Conservation (phyloP, 257 asterid species). For the Lithospermum erythrorhizon region DNA sequence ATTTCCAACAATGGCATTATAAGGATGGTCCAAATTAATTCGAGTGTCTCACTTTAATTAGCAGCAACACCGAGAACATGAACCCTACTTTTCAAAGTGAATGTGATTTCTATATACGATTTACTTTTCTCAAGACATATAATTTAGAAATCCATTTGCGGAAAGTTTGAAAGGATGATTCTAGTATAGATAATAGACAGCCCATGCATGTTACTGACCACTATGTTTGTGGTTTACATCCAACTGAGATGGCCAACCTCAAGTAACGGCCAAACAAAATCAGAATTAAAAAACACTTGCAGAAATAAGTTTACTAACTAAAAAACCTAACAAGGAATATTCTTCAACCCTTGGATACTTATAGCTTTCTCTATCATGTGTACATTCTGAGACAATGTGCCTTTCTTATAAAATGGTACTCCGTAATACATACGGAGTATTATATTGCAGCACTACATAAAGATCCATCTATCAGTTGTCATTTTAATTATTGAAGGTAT, state of each 20-base stretch:
- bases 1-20: not conserved
- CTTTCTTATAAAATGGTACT: no score
- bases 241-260: conserved; percentile 9
- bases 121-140: not conserved
- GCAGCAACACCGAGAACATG: not conserved
- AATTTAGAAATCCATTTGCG: not conserved
- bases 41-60: not conserved
- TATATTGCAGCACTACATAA: no score
- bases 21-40: not conserved
- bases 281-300: not conserved
- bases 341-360: conserved; percentile 6
- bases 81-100: not conserved
- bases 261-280: conserved; percentile 21
- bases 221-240: conserved; percentile 2
- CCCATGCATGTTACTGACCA: conserved; percentile 40
- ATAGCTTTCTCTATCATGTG: not conserved
- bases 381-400: no score
- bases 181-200: no score
- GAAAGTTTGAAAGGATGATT: not conserved
- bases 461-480: no score
- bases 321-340: conserved; percentile 31
- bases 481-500: no score
- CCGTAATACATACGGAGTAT: no score
- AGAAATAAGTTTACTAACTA: conserved; percentile 6
- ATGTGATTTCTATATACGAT: not conserved